Percentiles rank a stretch among this genome's conserved stretches.
Conservation (phyloP, 2,329 filamentous ascomycete species). For the Acarospora socialis region DNA sequence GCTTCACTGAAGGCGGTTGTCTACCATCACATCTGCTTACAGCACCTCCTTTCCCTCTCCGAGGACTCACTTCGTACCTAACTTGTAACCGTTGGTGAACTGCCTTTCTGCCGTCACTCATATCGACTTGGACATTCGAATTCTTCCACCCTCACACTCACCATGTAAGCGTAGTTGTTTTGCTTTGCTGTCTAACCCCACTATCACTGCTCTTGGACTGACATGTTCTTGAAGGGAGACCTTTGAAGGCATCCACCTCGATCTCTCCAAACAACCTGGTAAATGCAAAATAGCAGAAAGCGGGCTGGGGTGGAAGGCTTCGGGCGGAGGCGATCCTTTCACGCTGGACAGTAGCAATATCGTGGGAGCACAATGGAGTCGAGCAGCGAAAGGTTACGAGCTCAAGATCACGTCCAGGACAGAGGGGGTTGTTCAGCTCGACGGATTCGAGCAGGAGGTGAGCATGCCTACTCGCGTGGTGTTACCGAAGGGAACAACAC, state of each 20-base stretch:
- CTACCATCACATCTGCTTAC: too few species aligned
- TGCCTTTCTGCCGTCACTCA: too few species aligned
- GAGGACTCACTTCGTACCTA: too few species aligned
- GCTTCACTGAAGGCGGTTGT: too few species aligned
- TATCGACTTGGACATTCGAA: too few species aligned
- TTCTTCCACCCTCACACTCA: too few species aligned
- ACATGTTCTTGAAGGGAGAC: too few species aligned
- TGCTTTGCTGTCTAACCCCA: too few species aligned
- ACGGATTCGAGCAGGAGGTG: constrained; percentile 83
- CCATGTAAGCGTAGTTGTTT: too few species aligned
- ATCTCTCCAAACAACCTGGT: constrained; percentile 81
- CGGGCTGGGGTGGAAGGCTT: constrained; percentile 89
- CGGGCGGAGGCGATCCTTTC: constrained; percentile 76
- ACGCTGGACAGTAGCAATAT: constrained; percentile 83
- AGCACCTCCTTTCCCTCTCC: too few species aligned
- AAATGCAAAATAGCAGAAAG: constrained; percentile 92
- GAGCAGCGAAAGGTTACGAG: constrained; percentile 82
- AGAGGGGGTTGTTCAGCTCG: constrained; percentile 77
- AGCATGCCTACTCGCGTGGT: constrained; percentile 11
- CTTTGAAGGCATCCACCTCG: constrained; percentile 94
- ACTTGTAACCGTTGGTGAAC: too few species aligned
- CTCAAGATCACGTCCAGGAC: constrained; percentile 79
- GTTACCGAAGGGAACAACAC: not conserved
- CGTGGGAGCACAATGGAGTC: constrained; percentile 80
- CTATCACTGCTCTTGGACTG: too few species aligned